These are phyloP conservation scores for Golubevia sp. DNA, from an alignment of 1,284 basidiomycete species.

Conservation along the genomic window DNA sequence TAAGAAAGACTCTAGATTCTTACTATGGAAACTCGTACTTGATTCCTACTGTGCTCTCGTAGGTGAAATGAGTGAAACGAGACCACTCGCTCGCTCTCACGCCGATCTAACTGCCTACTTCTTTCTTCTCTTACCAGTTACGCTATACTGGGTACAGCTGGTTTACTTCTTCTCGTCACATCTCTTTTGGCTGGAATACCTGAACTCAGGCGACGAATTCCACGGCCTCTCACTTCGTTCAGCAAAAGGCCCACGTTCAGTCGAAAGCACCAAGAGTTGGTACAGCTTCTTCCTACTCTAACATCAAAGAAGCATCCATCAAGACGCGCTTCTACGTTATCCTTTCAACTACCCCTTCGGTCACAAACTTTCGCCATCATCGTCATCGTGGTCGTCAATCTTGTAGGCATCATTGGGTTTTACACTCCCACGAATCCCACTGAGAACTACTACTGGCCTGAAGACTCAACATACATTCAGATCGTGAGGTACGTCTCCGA, in stretches of 20 bases:
- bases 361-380: constrained; percentile 23
- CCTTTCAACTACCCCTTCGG: constrained; percentile 29
- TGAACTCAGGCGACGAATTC: neutral
- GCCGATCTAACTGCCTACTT: no score
- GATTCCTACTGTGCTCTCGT: neutral
- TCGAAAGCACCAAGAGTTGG: neutral
- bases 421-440: constrained; percentile 14
- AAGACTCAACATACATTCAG: constrained; percentile 15
- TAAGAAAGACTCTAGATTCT: no score
- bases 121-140: neutral
- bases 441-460: constrained; percentile 8
- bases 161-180: neutral
- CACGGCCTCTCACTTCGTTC: neutral
- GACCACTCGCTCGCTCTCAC: no score
- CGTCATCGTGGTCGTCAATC: constrained; percentile 19
- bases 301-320: neutral
- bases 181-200: neutral
- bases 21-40: neutral
- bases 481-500: constrained; percentile 24
- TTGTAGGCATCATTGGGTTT: constrained; percentile 25
- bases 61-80: neutral
- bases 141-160: neutral
- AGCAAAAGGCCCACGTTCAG: neutral
- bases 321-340: neutral
- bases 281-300: neutral